phyloP scores from a whole-genome alignment of 169 alveolate genomes.

The Fabrea salina region DNA sequence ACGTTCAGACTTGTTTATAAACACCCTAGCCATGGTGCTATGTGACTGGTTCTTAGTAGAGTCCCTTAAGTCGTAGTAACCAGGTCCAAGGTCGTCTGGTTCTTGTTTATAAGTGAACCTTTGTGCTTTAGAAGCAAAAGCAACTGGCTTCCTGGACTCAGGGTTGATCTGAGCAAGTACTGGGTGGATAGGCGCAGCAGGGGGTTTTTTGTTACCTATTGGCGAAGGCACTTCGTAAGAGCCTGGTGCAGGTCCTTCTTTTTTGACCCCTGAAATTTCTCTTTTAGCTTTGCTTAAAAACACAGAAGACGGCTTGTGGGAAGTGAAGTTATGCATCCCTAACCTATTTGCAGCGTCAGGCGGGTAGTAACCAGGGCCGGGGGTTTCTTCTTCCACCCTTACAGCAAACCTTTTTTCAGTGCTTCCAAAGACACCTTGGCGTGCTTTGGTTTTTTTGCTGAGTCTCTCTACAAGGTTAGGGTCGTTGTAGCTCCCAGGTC shows the following conservation, averaged over 20 bases:
- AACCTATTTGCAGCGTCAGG: neutral
- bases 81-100: conserved; percentile 47
- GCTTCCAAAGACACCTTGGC: conserved; percentile 67
- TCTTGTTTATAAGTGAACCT: conserved; percentile 43
- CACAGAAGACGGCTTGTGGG: conserved; percentile 47
- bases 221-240: neutral
- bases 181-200: conserved; percentile 44
- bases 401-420: conserved; percentile 57
- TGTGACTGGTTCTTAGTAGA: too few relatives aligned
- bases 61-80: conserved; percentile 37
- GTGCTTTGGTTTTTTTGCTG: conserved; percentile 46
- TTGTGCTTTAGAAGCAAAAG: conserved; percentile 28
- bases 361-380: conserved; percentile 73
- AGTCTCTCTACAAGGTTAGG: neutral
- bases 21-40: too few relatives aligned
- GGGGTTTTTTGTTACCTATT: conserved; percentile 10
- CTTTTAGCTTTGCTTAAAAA: conserved; percentile 41
- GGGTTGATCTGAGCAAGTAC: conserved; percentile 45
- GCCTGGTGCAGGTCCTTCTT: conserved; percentile 20
- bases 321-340: conserved; percentile 33
- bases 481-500: conserved; percentile 29
- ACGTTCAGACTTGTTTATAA: neutral
- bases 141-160: conserved; percentile 29
- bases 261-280: conserved; percentile 5
- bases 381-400: conserved; percentile 46